Percentiles rank a stretch among this genome's conserved stretches.
These are phyloP conservation scores for Aureobasidium vineae DNA, from an alignment of 2,329 filamentous ascomycete genomes.

Conservation along the genomic window DNA sequence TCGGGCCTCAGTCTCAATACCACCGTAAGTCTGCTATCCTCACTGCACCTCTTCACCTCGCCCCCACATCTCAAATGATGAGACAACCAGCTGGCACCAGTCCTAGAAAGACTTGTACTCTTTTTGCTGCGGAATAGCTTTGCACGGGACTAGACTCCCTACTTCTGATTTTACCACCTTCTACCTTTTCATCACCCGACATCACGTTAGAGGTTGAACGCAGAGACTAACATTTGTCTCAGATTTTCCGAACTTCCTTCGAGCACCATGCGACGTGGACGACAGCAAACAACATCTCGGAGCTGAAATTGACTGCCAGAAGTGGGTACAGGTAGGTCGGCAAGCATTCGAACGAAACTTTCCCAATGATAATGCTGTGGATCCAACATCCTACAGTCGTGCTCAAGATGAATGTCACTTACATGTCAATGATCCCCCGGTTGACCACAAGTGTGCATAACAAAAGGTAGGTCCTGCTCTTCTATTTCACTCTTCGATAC, in stretches of 20 bases:
- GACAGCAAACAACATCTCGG: background rate
- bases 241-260: background rate
- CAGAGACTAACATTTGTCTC: constrained; percentile 17
- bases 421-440: background rate
- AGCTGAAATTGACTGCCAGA: background rate
- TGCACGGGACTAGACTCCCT: constrained; percentile 20
- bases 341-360: background rate
- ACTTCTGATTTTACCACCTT: background rate
- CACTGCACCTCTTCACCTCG: background rate
- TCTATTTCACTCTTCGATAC: background rate
- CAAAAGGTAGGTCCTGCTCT: background rate
- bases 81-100: constrained; percentile 61
- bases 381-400: constrained; percentile 12
- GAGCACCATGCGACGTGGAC: too few relatives aligned
- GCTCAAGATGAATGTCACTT: background rate
- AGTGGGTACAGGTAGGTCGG: background rate
- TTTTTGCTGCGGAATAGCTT: constrained; percentile 62
- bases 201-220: background rate
- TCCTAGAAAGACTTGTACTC: constrained; percentile 63
- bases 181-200: background rate
- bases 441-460: background rate
- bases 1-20: background rate
- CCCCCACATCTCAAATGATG: constrained; percentile 4
- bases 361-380: background rate
- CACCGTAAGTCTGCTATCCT: background rate